These are phyloP conservation scores for Yamadazyma diospyri DNA, from an alignment of 1,139 yeast genomes.

Conservation along the genomic window DNA sequence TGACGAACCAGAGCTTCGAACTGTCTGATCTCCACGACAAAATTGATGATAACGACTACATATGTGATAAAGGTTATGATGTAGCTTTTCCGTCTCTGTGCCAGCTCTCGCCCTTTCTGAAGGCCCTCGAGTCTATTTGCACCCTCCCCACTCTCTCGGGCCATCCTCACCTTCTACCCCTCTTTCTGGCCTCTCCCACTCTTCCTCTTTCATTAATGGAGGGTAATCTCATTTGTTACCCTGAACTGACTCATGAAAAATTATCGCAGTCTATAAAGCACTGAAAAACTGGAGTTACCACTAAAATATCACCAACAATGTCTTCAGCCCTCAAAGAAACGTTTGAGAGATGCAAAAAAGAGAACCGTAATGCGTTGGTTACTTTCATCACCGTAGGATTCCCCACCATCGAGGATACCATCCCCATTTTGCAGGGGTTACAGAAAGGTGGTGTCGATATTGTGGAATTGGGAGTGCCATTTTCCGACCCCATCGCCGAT, in stretches of 20 bases:
- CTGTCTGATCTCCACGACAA: no score
- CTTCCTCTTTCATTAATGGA: background rate
- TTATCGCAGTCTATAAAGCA: slow-evolving; percentile 1
- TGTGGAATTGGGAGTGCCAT: slow-evolving; percentile 93
- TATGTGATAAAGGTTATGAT: no score
- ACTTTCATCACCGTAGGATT: slow-evolving; percentile 94
- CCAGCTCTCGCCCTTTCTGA: no score
- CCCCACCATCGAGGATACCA: slow-evolving; percentile 84
- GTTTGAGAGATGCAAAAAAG: slow-evolving; percentile 65
- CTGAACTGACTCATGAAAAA: slow-evolving; percentile 30
- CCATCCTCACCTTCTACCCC: no score
- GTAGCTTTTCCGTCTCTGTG: no score
- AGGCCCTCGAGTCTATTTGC: no score
- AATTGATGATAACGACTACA: no score
- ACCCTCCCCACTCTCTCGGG: no score
- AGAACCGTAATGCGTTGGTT: slow-evolving; percentile 82
- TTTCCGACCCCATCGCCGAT: slow-evolving; percentile 98
- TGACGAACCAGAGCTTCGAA: no score
- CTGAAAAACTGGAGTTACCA: background rate
- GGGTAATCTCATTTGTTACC: slow-evolving; percentile 19
- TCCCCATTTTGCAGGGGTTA: slow-evolving; percentile 80
- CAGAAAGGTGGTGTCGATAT: slow-evolving; percentile 96
- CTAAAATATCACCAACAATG: slow-evolving; percentile 37
- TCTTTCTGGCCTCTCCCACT: background rate
- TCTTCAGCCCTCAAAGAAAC: slow-evolving; percentile 66